Percentiles rank a stretch among this genome's conserved stretches.
These are phyloP conservation scores for Neonectria punicea DNA, from an alignment of 2,329 filamentous ascomycete species.

Conservation along the genomic window DNA sequence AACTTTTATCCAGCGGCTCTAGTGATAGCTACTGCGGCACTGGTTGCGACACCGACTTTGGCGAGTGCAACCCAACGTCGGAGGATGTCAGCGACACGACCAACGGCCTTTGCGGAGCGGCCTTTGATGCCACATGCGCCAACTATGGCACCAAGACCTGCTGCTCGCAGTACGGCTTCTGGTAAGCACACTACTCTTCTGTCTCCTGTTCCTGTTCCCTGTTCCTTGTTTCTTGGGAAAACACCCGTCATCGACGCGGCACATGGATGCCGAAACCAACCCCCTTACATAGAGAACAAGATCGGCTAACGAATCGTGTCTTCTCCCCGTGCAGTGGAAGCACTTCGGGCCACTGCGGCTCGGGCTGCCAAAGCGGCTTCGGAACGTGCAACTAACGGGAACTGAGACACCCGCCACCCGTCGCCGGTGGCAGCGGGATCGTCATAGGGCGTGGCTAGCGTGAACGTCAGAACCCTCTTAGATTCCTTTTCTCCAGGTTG, in stretches of 20 bases:
- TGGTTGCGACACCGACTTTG: constrained; percentile 51
- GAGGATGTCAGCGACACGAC: constrained; percentile 45
- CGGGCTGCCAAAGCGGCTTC: constrained; percentile 48
- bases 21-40: constrained; percentile 49
- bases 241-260: not conserved
- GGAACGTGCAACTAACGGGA: constrained; percentile 41
- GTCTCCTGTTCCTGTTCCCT: not conserved
- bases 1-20: constrained; percentile 43
- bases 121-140: constrained; percentile 46
- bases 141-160: constrained; percentile 48
- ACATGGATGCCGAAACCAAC: not conserved
- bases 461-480: not conserved
- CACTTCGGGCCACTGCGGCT: constrained; percentile 43
- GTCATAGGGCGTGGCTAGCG: not conserved
- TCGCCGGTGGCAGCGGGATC: not conserved
- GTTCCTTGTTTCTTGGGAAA: not conserved
- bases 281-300: not conserved
- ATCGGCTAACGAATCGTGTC: constrained; percentile 6
- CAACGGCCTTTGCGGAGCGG: constrained; percentile 50
- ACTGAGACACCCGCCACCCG: constrained; percentile 27
- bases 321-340: constrained; percentile 39
- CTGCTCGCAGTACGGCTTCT: constrained; percentile 50
- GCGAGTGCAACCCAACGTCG: constrained; percentile 44
- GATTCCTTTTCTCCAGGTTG: not conserved
- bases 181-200: constrained; percentile 43